phyloP scores from a whole-genome alignment of 2,329 filamentous ascomycete genomes.

The Conoideocrella luteorostrata region DNA sequence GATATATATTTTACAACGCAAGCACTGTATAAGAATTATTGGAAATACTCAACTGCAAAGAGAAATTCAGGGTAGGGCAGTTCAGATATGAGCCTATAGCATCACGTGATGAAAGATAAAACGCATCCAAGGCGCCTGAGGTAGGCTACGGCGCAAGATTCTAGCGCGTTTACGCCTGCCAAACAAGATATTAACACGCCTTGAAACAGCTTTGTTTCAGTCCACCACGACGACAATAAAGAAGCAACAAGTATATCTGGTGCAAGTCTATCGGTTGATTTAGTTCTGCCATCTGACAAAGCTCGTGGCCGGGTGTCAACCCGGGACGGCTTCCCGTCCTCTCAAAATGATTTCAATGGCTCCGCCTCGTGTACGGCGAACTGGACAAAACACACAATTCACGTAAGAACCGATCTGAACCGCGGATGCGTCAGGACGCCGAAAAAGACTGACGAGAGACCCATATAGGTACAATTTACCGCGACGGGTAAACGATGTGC shows the following conservation, averaged over 20 bases:
- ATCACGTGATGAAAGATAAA: background rate
- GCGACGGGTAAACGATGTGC: slow-evolving; percentile 52
- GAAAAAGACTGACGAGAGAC: background rate
- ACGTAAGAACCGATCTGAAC: too few species aligned
- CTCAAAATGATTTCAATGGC: slow-evolving; percentile 25
- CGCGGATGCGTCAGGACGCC: too few species aligned
- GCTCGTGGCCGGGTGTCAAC: slow-evolving; percentile 12
- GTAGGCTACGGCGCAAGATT: background rate
- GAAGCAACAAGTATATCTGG: too few species aligned
- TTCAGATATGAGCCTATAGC: background rate
- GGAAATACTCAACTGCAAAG: too few species aligned
- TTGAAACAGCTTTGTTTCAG: background rate
- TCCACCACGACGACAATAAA: too few species aligned
- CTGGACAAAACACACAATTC: slow-evolving; percentile 42
- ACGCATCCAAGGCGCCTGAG: too few species aligned
- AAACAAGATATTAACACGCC: background rate
- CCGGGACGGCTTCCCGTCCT: background rate
- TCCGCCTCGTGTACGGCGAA: slow-evolving; percentile 38
- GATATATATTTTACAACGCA: too few species aligned
- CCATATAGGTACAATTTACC: slow-evolving; percentile 51
- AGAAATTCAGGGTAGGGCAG: background rate
- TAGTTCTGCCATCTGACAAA: too few species aligned
- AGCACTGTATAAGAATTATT: too few species aligned
- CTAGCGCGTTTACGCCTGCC: background rate
- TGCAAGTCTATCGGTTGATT: background rate